Evolutionary conservation across 2,329 filamentous ascomycete species (phyloP).

Genomic region (Macroventuria anomochaeta): DNA sequence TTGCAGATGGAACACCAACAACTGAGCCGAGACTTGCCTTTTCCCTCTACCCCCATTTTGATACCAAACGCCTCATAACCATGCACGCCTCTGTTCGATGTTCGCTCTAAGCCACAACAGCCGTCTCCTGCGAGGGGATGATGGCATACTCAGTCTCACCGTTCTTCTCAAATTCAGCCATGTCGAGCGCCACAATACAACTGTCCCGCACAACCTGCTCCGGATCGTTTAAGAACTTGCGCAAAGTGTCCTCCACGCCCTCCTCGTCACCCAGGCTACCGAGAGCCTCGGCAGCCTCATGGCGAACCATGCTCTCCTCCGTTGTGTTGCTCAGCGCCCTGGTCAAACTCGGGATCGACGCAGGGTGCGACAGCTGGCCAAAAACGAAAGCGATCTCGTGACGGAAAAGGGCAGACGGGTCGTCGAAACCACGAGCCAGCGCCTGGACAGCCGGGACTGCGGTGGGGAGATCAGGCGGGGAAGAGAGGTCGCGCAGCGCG

Average conservation of each 20-base stretch:
- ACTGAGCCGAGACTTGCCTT: conserved; percentile 57
- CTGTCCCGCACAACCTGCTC: conserved; percentile 95
- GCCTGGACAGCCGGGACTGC: conserved; percentile 86
- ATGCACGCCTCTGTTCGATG: conserved; percentile 23
- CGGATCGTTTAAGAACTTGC: conserved; percentile 83
- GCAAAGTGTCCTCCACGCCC: conserved; percentile 86
- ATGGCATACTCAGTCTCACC: conserved; percentile 90
- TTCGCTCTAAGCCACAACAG: conserved; percentile 33
- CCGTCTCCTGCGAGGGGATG: conserved; percentile 64
- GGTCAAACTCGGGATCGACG: conserved; percentile 90
- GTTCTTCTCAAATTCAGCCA: conserved; percentile 95
- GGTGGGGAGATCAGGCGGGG: conserved; percentile 87
- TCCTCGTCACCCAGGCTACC: conserved; percentile 93
- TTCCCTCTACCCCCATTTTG: conserved; percentile 20
- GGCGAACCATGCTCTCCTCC: conserved; percentile 94
- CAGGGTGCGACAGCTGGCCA: conserved; percentile 92
- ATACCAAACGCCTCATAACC: conserved; percentile 32
- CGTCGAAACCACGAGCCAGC: conserved; percentile 82
- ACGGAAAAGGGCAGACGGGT: conserved; percentile 90
- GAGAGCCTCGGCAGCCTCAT: conserved; percentile 95
- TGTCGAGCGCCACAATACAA: conserved; percentile 92
- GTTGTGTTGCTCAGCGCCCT: conserved; percentile 76
- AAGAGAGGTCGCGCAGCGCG: conserved; percentile 90
- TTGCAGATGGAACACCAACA: conserved; percentile 64
- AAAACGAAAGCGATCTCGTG: conserved; percentile 99